These are phyloP conservation scores for Tephrocybe sp. DNA, from an alignment of 768 basidiomycete species.

Conservation along the genomic window DNA sequence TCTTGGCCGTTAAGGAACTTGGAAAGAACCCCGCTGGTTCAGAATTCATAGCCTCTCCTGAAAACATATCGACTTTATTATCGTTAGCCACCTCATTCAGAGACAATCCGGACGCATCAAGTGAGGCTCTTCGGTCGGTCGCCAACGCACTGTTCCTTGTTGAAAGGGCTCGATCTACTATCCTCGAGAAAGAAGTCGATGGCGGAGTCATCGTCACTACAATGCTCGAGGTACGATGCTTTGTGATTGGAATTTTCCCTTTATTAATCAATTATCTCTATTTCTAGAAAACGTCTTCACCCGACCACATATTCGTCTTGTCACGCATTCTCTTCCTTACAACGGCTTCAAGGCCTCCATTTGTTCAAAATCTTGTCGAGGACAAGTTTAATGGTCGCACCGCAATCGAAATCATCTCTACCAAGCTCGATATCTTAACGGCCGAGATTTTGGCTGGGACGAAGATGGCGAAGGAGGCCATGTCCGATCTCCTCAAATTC, in stretches of 20 bases:
- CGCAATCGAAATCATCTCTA: constrained; percentile 59
- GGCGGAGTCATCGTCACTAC: constrained; percentile 57
- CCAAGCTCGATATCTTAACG: constrained; percentile 59
- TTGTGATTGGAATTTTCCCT: neutral
- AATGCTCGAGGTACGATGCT: constrained; percentile 51
- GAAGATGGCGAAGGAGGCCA: constrained; percentile 64
- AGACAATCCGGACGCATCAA: constrained; percentile 54
- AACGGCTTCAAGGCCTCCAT: constrained; percentile 50
- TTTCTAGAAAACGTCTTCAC: constrained; percentile 53
- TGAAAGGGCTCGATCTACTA: constrained; percentile 55
- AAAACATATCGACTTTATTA: constrained; percentile 59
- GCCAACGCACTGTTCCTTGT: constrained; percentile 79
- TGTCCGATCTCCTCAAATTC: constrained; percentile 82
- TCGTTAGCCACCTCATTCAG: constrained; percentile 49
- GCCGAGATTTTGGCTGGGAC: constrained; percentile 46
- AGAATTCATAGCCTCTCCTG: constrained; percentile 46
- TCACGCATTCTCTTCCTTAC: constrained; percentile 76
- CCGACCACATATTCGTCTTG: constrained; percentile 70
- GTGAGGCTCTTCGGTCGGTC: constrained; percentile 71
- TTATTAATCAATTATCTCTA: constrained; percentile 3
- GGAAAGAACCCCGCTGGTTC: constrained; percentile 73
- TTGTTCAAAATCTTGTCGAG: constrained; percentile 64
- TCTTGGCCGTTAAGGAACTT: constrained; percentile 71
- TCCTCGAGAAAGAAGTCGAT: constrained; percentile 55
- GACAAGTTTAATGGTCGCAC: constrained; percentile 53